phyloP scores from a whole-genome alignment of 1,139 yeast genomes.

The Hansenula lynferdii region DNA sequence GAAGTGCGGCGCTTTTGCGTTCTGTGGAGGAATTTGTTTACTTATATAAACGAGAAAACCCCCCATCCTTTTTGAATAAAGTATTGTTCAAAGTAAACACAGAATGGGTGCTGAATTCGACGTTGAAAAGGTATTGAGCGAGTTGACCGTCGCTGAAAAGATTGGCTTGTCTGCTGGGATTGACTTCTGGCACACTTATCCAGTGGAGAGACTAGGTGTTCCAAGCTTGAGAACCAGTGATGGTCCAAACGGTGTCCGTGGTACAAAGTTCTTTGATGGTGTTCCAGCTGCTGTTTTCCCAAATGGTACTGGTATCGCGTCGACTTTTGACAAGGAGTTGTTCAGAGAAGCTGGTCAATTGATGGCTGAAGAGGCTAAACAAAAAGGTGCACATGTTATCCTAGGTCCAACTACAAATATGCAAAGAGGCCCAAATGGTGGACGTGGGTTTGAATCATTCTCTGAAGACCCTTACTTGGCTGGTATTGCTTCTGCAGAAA shows the following conservation, averaged over 20 bases:
- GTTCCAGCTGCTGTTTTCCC: constrained; percentile 50
- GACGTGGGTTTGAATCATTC: constrained; percentile 61
- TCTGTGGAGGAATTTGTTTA: too few relatives aligned
- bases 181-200: constrained; percentile 54
- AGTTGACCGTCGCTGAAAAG: constrained; percentile 45
- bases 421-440: constrained; percentile 58
- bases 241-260: constrained; percentile 54
- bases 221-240: constrained; percentile 37
- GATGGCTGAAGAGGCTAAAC: constrained; percentile 46
- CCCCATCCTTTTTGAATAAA: too few relatives aligned
- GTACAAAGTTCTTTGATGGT: constrained; percentile 42
- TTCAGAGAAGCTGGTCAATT: constrained; percentile 39
- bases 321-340: constrained; percentile 35
- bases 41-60: too few relatives aligned
- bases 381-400: constrained; percentile 53
- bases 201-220: constrained; percentile 41
- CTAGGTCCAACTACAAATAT: constrained; percentile 54
- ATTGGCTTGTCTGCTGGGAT: constrained; percentile 42
- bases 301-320: constrained; percentile 34
- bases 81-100: too few relatives aligned
- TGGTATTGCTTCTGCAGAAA: constrained; percentile 45
- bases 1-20: too few relatives aligned
- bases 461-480: constrained; percentile 57
- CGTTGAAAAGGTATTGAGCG: constrained; percentile 37
- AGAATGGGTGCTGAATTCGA: constrained; percentile 26